Evolutionary conservation across 2,329 filamentous ascomycete genomes (phyloP).

Genomic region (Dactylonectria estremocensis): DNA sequence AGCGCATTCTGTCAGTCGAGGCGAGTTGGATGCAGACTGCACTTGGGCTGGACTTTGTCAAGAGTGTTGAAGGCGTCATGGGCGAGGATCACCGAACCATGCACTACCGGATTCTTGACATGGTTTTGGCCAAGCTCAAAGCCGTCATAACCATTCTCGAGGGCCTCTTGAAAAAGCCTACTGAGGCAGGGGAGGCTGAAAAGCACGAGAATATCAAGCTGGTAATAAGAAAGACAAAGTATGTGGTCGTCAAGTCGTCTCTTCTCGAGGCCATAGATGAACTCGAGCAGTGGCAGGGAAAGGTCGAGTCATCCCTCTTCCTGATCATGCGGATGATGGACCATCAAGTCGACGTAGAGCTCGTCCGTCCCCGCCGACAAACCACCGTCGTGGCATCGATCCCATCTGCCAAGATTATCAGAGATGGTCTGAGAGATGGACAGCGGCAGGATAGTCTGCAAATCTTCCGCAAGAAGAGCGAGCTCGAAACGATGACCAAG

Average conservation of each 20-base stretch:
- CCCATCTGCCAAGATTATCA: background rate
- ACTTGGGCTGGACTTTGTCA: constrained; percentile 8
- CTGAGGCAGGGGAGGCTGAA: background rate
- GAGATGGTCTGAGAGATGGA: background rate
- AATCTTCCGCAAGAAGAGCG: background rate
- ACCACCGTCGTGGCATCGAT: background rate
- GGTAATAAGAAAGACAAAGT: background rate
- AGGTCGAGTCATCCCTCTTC: background rate
- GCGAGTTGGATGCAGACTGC: background rate
- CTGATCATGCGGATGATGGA: constrained; percentile 1
- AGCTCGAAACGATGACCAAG: background rate
- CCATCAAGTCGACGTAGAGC: background rate
- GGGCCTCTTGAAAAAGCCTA: background rate
- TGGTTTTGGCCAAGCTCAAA: background rate
- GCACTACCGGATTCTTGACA: background rate
- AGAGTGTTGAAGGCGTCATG: background rate
- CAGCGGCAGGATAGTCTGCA: too few relatives aligned
- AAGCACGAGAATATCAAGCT: background rate
- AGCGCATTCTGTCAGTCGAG: background rate
- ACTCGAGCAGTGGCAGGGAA: constrained; percentile 1
- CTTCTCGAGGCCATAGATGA: background rate
- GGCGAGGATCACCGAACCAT: constrained; percentile 1
- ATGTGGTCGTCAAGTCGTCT: background rate
- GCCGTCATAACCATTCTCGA: background rate
- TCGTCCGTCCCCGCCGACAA: background rate